Base-by-base conservation (phyloP, 805 yeast genomes). In the Candida caryicola region DNA sequence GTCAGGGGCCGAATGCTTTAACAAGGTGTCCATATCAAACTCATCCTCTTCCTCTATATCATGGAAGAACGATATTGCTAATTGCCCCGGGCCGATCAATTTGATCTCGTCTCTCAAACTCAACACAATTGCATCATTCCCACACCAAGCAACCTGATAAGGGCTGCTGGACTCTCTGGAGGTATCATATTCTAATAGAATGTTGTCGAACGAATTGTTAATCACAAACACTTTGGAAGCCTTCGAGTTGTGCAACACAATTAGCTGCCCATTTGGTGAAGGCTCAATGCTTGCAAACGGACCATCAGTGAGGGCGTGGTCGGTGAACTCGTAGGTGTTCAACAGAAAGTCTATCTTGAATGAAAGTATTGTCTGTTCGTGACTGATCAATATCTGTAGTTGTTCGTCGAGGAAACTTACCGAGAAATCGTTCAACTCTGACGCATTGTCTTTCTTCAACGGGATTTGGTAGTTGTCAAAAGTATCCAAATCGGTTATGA, bases 111-210 rank as follows among this genome's bases (percentile, higher is more conserved):
- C 91, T 2, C 73, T 64, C 1, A 78, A 64, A n/a, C 78, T 62
- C 9, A 82, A 54, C 0, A 81, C 79, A 1, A 90, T 79, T 0
- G 93, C 87, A 59, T 88, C 95, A 47, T 82, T 79, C 0, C 91
- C 87, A 55, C 96, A 83, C 98, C 97, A 93, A 40, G 71, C 72
- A 14, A 85, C 62, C 42, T 73, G 71, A 29, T 52, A 57, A 0
- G 83, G 80, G 0, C 49, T 42, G 4, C 59, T 38, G 18, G 58
- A 52, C 43, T 69, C 71, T 31, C 58, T 59, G 4, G 76, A 63
- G 6, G 70, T 55, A 42, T 64, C 71, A 49, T 68, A 74, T 33
- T 69, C 74, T 30, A 73, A 59, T 12, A 77, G 59, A 4, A 66
- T 60, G 21, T 63, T 63, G 39, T 66, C 60, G 40, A 78, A 74